phyloP scores from a whole-genome alignment of 1,284 basidiomycete species.

The Cryptococcus maquisensis region DNA sequence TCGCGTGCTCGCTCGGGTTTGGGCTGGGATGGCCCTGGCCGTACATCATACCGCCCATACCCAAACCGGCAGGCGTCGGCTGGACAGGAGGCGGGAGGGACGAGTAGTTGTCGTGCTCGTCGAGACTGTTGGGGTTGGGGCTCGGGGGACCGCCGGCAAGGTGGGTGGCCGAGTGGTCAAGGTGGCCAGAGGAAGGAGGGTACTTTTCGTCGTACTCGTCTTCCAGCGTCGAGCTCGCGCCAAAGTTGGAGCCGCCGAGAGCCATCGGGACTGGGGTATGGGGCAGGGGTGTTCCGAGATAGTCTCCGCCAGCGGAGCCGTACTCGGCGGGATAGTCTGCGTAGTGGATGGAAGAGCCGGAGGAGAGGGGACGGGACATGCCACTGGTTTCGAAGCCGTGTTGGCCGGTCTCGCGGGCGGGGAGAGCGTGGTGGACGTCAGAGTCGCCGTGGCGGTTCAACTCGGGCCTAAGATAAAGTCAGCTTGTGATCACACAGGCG shows the following conservation, averaged over 20 bases:
- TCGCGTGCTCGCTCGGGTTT: background rate
- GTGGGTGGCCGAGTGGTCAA: background rate
- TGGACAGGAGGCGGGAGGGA: slow-evolving; percentile 31
- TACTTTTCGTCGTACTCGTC: slow-evolving; percentile 30
- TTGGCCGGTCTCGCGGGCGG: slow-evolving; percentile 40
- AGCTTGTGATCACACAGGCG: background rate
- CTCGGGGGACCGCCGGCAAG: background rate
- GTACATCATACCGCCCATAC: background rate
- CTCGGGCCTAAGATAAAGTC: slow-evolving; percentile 37
- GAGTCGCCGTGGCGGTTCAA: slow-evolving; percentile 48
- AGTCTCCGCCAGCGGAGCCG: slow-evolving; percentile 12
- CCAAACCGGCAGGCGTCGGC: background rate
- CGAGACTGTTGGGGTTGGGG: slow-evolving; percentile 10
- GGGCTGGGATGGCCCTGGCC: background rate
- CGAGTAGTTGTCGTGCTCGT: slow-evolving; percentile 31
- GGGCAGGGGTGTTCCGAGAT: background rate
- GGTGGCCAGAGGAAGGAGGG: background rate
- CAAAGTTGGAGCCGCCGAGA: slow-evolving; percentile 33
- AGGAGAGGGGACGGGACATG: slow-evolving; percentile 34
- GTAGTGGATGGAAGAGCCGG: slow-evolving; percentile 28
- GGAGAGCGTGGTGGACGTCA: slow-evolving; percentile 43
- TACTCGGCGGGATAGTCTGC: slow-evolving; percentile 16
- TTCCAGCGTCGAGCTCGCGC: slow-evolving; percentile 25
- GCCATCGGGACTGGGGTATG: slow-evolving; percentile 23
- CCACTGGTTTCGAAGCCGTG: slow-evolving; percentile 43